A percentile compares a stretch with the other conserved stretches of the same genome.
Evolutionary conservation across 148 eudicot species (phyloP).

Genomic region (Silene conica): DNA sequence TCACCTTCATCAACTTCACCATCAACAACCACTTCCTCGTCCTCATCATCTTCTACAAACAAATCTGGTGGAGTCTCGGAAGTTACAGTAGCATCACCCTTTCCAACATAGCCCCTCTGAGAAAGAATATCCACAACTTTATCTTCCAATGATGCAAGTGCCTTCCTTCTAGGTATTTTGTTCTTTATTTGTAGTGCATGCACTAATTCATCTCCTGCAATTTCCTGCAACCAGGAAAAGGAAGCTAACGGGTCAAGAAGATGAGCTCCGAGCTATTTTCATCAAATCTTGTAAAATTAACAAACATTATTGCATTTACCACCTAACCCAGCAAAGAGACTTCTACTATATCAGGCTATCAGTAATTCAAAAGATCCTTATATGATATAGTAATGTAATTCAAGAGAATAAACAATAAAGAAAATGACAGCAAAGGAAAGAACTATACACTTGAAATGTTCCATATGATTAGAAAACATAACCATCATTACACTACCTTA

Average conservation of each 20-base stretch:
- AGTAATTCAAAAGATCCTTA: constrained; percentile 6
- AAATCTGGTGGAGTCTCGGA: constrained; percentile 53
- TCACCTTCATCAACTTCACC: constrained; percentile 99
- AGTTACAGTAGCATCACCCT: constrained; percentile 44
- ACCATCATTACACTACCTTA: background rate
- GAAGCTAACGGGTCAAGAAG: background rate
- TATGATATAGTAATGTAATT: no score
- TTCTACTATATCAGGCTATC: background rate
- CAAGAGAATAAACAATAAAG: background rate
- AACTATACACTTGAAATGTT: background rate
- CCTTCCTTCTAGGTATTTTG: constrained; percentile 93
- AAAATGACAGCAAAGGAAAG: background rate
- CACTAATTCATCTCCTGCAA: constrained; percentile 78
- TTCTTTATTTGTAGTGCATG: constrained; percentile 72
- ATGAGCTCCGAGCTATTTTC: background rate
- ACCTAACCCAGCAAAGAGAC: background rate
- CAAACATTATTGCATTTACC: background rate
- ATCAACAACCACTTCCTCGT: constrained; percentile 93
- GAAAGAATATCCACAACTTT: constrained; percentile 78
- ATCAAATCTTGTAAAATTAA: background rate
- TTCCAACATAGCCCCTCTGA: constrained; percentile 83
- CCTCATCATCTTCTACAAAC: constrained; percentile 83
- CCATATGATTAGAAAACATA: background rate
- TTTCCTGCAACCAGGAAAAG: constrained; percentile 50
- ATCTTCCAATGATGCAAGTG: constrained; percentile 75